A percentile compares a stretch with the other conserved stretches of the same genome.
phyloP scores from a whole-genome alignment of 768 basidiomycete genomes.

The Tephrocybe rancida region DNA sequence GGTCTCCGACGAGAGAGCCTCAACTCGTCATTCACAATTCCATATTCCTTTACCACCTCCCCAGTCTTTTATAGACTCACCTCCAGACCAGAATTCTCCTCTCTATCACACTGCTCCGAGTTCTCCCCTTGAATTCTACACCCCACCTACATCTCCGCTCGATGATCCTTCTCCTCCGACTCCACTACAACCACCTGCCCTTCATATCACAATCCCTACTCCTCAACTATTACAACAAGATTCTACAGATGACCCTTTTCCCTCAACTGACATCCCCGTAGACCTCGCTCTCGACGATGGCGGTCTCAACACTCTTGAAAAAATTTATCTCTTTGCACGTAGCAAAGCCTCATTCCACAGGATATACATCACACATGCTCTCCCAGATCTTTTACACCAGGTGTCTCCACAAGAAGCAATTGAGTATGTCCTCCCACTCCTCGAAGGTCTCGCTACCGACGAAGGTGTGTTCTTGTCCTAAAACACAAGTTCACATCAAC shows the following conservation, averaged over 20 bases:
- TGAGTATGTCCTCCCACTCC: constrained; percentile 91
- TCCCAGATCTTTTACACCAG: constrained; percentile 75
- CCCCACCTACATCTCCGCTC: constrained; percentile 41
- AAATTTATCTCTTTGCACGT: constrained; percentile 87
- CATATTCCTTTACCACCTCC: constrained; percentile 31
- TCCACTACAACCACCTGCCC: constrained; percentile 21
- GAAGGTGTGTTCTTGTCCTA: constrained; percentile 55
- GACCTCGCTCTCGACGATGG: constrained; percentile 70
- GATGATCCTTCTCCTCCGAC: no score
- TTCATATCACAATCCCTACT: constrained; percentile 25
- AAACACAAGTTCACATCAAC: constrained; percentile 5
- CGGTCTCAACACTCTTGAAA: constrained; percentile 81
- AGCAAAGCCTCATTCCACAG: constrained; percentile 67
- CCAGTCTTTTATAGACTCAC: constrained; percentile 31
- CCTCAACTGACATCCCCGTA: constrained; percentile 35
- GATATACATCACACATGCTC: constrained; percentile 82
- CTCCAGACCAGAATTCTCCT: constrained; percentile 31
- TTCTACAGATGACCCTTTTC: constrained; percentile 37
- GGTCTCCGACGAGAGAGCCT: constrained; percentile 13
- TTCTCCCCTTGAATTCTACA: constrained; percentile 38
- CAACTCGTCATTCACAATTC: background rate
- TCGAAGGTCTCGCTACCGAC: constrained; percentile 83
- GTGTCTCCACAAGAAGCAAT: constrained; percentile 87
- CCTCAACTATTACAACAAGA: no score
- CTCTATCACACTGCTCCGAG: constrained; percentile 51